These are phyloP conservation scores for Yamadazyma atlantica DNA, from an alignment of 1,139 yeast genomes.

Conservation along the genomic window DNA sequence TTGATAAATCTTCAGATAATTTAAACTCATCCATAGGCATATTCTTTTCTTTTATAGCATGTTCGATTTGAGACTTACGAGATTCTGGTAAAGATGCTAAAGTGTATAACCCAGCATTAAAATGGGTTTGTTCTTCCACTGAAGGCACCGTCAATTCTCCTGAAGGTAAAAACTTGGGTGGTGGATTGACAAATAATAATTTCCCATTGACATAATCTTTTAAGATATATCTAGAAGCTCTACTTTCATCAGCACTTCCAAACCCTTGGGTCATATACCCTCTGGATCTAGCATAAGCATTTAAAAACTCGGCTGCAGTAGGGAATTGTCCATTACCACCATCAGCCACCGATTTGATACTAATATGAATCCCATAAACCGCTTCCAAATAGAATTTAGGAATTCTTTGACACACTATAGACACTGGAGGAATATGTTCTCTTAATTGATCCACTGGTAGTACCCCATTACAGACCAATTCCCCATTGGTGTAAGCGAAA, in stretches of 20 bases:
- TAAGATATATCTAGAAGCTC: conserved; percentile 89
- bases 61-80: conserved; percentile 67
- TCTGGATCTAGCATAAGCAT: conserved; percentile 93
- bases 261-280: conserved; percentile 98
- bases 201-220: conserved; percentile 96
- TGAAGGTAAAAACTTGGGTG: conserved; percentile 56
- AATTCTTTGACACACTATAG: conserved; percentile 81
- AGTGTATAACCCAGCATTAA: conserved; percentile 73
- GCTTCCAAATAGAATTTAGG: conserved; percentile 91
- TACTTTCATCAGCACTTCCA: conserved; percentile 94
- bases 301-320: conserved; percentile 83
- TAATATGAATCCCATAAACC: conserved; percentile 88
- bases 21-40: conserved; percentile 55
- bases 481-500: conserved; percentile 95
- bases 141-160: conserved; percentile 37
- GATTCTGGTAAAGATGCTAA: conserved; percentile 65
- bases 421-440: conserved; percentile 89
- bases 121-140: conserved; percentile 52
- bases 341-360: conserved; percentile 69
- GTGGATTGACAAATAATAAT: conserved; percentile 81
- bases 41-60: conserved; percentile 58
- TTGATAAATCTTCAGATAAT: conserved; percentile 65
- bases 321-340: conserved; percentile 86
- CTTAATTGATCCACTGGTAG: conserved; percentile 95
- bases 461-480: conserved; percentile 96